Percentiles rank a stretch among this genome's conserved stretches.
These are phyloP conservation scores for Cucurbita argyrosperma DNA, from an alignment of 306 rosid species.

Conservation along the genomic window DNA sequence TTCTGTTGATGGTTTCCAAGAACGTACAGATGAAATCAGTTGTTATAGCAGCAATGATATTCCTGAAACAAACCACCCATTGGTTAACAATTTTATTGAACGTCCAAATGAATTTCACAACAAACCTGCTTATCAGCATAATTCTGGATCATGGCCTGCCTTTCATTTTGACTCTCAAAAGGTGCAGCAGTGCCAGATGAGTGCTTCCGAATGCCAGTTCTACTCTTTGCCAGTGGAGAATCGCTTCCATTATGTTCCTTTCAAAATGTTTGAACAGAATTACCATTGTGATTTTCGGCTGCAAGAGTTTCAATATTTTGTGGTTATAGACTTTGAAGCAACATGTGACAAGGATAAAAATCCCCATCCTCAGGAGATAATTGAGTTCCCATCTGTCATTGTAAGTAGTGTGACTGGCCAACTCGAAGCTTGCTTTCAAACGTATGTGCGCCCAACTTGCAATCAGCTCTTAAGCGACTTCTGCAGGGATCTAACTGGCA, in stretches of 20 bases:
- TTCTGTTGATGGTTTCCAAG: conserved; percentile 36
- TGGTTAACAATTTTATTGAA: conserved; percentile 44
- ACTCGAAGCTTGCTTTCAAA: conserved; percentile 87
- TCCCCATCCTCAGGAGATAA: conserved; percentile 90
- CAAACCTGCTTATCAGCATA: conserved; percentile 45
- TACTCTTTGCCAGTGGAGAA: conserved; percentile 48
- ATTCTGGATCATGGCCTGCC: conserved; percentile 47
- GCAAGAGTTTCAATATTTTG: conserved; percentile 91
- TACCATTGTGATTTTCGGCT: conserved; percentile 40
- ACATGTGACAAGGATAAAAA: conserved; percentile 76
- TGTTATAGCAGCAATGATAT: conserved; percentile 38
- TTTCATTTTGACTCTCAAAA: conserved; percentile 53
- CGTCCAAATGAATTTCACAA: conserved; percentile 42
- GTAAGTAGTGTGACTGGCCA: conserved; percentile 84
- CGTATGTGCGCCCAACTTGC: conserved; percentile 84
- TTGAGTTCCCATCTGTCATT: conserved; percentile 92
- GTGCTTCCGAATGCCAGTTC: conserved; percentile 51
- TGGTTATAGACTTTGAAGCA: conserved; percentile 95
- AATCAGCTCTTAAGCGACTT: conserved; percentile 66
- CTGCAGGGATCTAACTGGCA: conserved; percentile 90
- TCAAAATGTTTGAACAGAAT: conserved; percentile 52
- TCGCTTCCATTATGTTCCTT: conserved; percentile 42
- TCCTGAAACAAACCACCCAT: conserved; percentile 29
- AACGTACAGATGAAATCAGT: conserved; percentile 29
- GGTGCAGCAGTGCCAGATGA: conserved; percentile 62